phyloP scores from a whole-genome alignment of 2,329 filamentous ascomycete genomes.

The Dactylellina sp. region DNA sequence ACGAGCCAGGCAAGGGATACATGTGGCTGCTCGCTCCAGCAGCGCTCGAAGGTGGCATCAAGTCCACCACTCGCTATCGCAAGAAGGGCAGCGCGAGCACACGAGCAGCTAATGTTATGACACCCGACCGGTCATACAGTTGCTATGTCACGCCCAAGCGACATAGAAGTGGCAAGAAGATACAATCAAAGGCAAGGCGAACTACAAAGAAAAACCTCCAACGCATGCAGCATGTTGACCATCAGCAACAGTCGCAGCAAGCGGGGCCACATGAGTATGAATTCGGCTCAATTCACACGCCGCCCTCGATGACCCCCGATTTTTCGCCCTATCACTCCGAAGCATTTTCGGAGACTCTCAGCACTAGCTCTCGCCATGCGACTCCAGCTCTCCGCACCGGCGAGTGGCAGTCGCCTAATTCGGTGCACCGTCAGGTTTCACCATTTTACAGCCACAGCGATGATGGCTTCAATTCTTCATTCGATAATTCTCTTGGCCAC shows the following conservation, averaged over 20 bases:
- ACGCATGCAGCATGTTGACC: conserved; percentile 50
- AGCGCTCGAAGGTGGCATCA: conserved; percentile 77
- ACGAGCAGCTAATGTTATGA: conserved; percentile 24
- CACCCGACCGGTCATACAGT: conserved; percentile 34
- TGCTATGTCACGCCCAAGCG: conserved; percentile 44
- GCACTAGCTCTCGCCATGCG: conserved; percentile 43
- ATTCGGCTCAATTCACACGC: conserved; percentile 31
- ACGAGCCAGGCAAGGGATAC: conserved; percentile 58
- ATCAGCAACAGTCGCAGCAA: conserved; percentile 45
- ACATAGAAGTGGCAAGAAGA: conserved; percentile 40
- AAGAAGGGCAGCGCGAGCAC: conserved; percentile 63
- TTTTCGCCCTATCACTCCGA: conserved; percentile 40
- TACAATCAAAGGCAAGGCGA: conserved; percentile 55
- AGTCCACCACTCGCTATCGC: conserved; percentile 85
- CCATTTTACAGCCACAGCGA: conserved; percentile 41
- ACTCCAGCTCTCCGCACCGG: conserved; percentile 29
- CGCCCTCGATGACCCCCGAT: conserved; percentile 48
- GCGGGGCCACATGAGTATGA: conserved; percentile 31
- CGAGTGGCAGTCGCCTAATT: conserved; percentile 49
- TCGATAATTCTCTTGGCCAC: conserved; percentile 26
- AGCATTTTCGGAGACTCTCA: conserved; percentile 48
- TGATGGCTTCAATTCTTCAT: conserved; percentile 43
- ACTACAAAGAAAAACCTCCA: conserved; percentile 43
- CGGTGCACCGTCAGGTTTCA: conserved; percentile 32
- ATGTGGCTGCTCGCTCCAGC: conserved; percentile 79